phyloP scores from a whole-genome alignment of 1,139 yeast genomes.

The Blastobotrys malaysiensis region DNA sequence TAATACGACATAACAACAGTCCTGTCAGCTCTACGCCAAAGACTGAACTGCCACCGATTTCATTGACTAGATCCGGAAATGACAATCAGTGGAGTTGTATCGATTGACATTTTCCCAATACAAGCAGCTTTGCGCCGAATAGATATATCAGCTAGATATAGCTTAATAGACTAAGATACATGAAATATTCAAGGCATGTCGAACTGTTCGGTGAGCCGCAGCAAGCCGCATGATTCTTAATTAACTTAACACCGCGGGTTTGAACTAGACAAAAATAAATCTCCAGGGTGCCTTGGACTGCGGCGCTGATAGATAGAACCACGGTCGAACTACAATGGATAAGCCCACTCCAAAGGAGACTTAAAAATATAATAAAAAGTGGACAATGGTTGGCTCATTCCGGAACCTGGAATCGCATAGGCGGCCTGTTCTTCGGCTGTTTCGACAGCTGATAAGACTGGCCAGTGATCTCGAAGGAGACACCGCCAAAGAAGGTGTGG shows the following conservation, averaged over 20 bases:
- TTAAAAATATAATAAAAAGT: neutral
- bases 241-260: neutral
- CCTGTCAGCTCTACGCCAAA: too few relatives aligned
- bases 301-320: neutral
- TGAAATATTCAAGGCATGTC: too few relatives aligned
- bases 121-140: too few relatives aligned
- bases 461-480: conserved; percentile 8
- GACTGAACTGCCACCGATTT: too few relatives aligned
- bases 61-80: too few relatives aligned
- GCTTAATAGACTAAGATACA: neutral
- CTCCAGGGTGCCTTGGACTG: too few relatives aligned
- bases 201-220: neutral
- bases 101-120: too few relatives aligned
- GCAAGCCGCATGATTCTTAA: neutral
- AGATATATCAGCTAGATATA: too few relatives aligned
- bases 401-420: conserved; percentile 16
- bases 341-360: neutral
- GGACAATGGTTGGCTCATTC: neutral
- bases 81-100: too few relatives aligned
- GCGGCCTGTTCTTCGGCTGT: conserved; percentile 19
- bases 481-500: neutral
- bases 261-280: neutral
- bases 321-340: neutral
- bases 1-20: too few relatives aligned
- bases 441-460: conserved; percentile 17